phyloP scores from a whole-genome alignment of 78 protist species.

The Guillardia theta region DNA sequence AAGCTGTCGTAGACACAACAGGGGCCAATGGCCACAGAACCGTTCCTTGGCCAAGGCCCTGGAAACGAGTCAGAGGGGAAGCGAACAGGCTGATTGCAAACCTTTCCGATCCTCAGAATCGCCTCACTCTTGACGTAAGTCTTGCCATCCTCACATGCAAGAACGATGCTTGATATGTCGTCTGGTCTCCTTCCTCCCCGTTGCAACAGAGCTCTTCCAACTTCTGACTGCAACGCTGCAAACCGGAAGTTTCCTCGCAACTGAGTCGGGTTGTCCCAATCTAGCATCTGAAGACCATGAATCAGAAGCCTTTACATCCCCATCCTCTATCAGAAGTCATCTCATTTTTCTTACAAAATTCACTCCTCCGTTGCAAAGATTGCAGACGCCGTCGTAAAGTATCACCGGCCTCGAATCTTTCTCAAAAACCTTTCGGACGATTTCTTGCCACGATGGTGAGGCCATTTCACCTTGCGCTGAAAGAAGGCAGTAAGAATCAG shows the following conservation, averaged over 20 bases:
- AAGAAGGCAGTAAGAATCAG: too few species aligned
- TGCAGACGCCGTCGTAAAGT: constrained; percentile 6
- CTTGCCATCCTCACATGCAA: neutral
- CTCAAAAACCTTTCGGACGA: neutral
- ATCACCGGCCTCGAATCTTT: neutral
- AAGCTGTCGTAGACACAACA: neutral
- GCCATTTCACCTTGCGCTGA: too few species aligned
- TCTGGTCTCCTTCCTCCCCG: neutral
- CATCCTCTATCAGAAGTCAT: neutral
- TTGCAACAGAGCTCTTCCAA: neutral
- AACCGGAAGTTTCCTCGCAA: neutral
- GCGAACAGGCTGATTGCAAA: neutral
- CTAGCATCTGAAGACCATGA: neutral
- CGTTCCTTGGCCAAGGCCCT: neutral
- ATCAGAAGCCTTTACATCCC: neutral
- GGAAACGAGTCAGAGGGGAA: neutral
- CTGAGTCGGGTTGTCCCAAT: neutral
- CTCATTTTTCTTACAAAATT: neutral
- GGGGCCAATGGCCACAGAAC: neutral
- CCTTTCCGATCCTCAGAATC: neutral
- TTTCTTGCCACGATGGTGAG: neutral
- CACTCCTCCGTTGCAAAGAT: neutral
- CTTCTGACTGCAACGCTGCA: neutral
- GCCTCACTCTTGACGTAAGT: neutral
- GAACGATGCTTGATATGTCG: neutral